A percentile compares a stretch with the other conserved stretches of the same genome.
phyloP scores from a whole-genome alignment of 495 filamentous ascomycete genomes.

The Aspergillus sclerotiicarbonarius region DNA sequence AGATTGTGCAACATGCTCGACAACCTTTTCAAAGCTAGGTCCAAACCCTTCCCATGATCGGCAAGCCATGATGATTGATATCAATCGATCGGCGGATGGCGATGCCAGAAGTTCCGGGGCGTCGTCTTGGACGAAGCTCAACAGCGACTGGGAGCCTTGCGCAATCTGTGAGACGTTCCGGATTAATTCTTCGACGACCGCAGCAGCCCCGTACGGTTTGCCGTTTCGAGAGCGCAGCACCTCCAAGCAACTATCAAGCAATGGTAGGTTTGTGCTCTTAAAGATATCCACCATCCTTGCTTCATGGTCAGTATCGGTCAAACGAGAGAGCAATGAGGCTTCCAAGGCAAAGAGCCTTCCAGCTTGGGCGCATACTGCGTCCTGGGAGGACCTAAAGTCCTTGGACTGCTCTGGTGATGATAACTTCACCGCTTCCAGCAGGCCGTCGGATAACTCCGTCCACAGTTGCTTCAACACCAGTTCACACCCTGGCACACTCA shows the following conservation, averaged over 20 bases:
- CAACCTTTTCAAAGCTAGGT: constrained; percentile 37
- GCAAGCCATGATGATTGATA: constrained; percentile 40
- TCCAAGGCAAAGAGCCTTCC: constrained; percentile 62
- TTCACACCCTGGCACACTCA: constrained; percentile 25
- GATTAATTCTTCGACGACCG: constrained; percentile 53
- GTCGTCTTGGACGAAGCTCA: constrained; percentile 45
- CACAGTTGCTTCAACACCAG: constrained; percentile 47
- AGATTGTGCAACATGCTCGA: constrained; percentile 37
- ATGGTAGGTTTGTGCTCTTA: constrained; percentile 25
- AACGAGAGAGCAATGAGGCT: constrained; percentile 39
- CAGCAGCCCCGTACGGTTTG: constrained; percentile 79
- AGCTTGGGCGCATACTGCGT: constrained; percentile 57
- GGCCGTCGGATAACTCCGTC: constrained; percentile 49
- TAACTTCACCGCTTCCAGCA: constrained; percentile 61
- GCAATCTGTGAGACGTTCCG: constrained; percentile 42
- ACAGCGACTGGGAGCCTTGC: constrained; percentile 32
- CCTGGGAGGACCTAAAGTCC: constrained; percentile 69
- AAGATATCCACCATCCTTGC: constrained; percentile 22
- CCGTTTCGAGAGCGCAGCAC: constrained; percentile 62
- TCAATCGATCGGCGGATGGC: constrained; percentile 50
- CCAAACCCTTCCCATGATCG: constrained; percentile 41
- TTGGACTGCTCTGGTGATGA: constrained; percentile 78
- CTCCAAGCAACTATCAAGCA: constrained; percentile 51
- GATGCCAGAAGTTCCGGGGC: constrained; percentile 52
- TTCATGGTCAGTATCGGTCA: constrained; percentile 28